Percentiles rank a stretch among this genome's conserved stretches.
phyloP scores from a whole-genome alignment of 768 basidiomycete species.

The Pulveroboletus sp. region DNA sequence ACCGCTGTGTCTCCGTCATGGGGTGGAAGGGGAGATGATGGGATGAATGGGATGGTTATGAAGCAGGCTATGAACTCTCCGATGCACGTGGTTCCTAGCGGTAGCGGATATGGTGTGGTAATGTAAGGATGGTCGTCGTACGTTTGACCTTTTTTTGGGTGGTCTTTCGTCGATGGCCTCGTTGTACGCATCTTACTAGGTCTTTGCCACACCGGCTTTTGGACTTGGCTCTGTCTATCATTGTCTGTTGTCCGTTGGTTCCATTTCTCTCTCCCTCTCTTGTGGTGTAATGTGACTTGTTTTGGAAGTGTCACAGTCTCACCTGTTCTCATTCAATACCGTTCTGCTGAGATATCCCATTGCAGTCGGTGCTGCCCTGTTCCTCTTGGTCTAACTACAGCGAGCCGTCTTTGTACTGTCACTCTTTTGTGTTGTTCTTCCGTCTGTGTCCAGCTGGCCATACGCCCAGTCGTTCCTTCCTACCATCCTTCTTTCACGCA shows the following conservation, averaged over 20 bases:
- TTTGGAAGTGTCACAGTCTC: conserved; percentile 12
- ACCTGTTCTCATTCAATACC: conserved; percentile 1
- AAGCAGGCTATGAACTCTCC: conserved; percentile 33
- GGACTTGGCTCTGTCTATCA: conserved; percentile 11
- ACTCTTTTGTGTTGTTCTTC: conserved; percentile 17
- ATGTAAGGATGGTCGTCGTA: conserved; percentile 21
- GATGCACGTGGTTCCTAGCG: conserved; percentile 37
- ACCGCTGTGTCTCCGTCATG: conserved; percentile 22
- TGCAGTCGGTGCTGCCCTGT: conserved; percentile 10
- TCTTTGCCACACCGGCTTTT: conserved; percentile 9
- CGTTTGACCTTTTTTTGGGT: conserved; percentile 4
- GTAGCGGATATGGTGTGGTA: conserved; percentile 37
- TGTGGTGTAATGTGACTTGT: conserved; percentile 11
- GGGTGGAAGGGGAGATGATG: conserved; percentile 25
- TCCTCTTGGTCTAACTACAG: conserved; percentile 10
- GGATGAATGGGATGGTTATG: conserved; percentile 33
- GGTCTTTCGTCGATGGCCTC: neutral
- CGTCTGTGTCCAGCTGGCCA: conserved; percentile 8
- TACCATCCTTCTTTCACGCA: neutral
- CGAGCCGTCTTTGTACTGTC: conserved; percentile 22
- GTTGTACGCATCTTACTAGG: conserved; percentile 10
- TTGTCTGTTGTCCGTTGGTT: conserved; percentile 13
- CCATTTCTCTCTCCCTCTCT: conserved; percentile 4
- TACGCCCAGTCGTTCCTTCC: conserved; percentile 10
- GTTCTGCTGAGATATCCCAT: conserved; percentile 6